Conservation (phyloP, 2,329 filamentous ascomycete genomes). For the Aurifilum marmelostoma region DNA sequence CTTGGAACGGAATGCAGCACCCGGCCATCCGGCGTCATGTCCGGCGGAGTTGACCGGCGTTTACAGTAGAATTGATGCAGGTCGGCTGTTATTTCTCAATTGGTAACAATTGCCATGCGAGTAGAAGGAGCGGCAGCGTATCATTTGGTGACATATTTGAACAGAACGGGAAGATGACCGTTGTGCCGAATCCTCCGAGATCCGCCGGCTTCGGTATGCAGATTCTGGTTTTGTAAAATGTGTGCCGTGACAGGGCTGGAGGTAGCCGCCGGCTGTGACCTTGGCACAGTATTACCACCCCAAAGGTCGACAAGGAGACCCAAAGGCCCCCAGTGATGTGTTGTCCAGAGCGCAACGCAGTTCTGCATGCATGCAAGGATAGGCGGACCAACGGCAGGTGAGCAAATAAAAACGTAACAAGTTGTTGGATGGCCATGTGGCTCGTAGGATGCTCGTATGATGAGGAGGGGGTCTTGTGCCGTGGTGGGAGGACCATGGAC, state of each 20-base stretch:
- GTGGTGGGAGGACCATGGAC: background rate
- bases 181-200: slow-evolving; percentile 1
- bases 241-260: background rate
- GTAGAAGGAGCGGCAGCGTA: background rate
- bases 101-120: slow-evolving; percentile 3
- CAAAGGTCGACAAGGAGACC: background rate
- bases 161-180: background rate
- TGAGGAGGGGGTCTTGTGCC: background rate
- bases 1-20: background rate
- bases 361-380: background rate
- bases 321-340: background rate
- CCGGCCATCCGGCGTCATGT: slow-evolving; percentile 5
- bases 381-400: slow-evolving; percentile 9
- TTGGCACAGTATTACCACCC: no score
- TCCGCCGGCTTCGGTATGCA: background rate
- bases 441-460: background rate
- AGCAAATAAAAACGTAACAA: slow-evolving; percentile 28
- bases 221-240: background rate
- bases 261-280: slow-evolving; percentile 1
- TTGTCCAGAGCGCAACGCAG: slow-evolving; percentile 5
- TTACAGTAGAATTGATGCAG: background rate
- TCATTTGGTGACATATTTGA: background rate
- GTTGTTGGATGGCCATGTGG: background rate
- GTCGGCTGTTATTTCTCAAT: background rate
- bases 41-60: background rate